Percentiles rank a stretch among this genome's conserved stretches.
Evolutionary conservation across 2,329 filamentous ascomycete genomes (phyloP).

Genomic region (Zalaria obscura): DNA sequence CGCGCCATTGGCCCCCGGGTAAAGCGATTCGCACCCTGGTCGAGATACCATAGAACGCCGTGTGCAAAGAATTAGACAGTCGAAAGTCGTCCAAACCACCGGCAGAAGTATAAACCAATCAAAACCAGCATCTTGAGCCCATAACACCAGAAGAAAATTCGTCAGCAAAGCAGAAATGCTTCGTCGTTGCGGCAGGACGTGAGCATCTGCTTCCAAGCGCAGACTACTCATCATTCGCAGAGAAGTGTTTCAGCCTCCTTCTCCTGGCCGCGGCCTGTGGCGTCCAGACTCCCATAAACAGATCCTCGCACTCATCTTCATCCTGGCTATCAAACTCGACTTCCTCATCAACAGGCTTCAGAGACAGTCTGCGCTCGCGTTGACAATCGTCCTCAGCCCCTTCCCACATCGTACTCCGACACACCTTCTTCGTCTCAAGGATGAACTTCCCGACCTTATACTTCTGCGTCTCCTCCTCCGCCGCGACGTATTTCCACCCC

Average conservation of each 20-base stretch:
- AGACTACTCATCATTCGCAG: constrained; percentile 4
- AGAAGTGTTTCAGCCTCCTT: constrained; percentile 19
- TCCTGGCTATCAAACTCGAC: constrained; percentile 50
- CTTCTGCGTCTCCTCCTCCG: constrained; percentile 45
- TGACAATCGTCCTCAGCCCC: constrained; percentile 11
- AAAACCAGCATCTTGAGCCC: too few species aligned
- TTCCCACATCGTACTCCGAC: constrained; percentile 39
- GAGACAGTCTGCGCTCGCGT: constrained; percentile 5
- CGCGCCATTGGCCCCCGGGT: too few species aligned
- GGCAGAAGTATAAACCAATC: too few species aligned
- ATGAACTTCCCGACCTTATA: constrained; percentile 58
- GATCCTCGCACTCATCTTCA: constrained; percentile 52
- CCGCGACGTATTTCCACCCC: constrained; percentile 52
- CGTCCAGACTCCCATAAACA: constrained; percentile 49
- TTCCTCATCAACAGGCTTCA: constrained; percentile 13
- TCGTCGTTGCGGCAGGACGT: too few species aligned
- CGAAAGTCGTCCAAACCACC: too few species aligned
- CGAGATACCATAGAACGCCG: too few species aligned
- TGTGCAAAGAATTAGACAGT: too few species aligned
- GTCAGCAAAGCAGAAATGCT: too few species aligned
- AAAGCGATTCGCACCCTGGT: too few species aligned
- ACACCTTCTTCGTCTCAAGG: constrained; percentile 44
- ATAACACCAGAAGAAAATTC: too few species aligned
- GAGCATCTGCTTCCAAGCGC: too few species aligned
- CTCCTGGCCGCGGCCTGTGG: constrained; percentile 36